Evolutionary conservation across 1,284 basidiomycete genomes (phyloP), one percentile per base, ranked within the genome.

Genomic region (Trichosporon sp.): DNA sequence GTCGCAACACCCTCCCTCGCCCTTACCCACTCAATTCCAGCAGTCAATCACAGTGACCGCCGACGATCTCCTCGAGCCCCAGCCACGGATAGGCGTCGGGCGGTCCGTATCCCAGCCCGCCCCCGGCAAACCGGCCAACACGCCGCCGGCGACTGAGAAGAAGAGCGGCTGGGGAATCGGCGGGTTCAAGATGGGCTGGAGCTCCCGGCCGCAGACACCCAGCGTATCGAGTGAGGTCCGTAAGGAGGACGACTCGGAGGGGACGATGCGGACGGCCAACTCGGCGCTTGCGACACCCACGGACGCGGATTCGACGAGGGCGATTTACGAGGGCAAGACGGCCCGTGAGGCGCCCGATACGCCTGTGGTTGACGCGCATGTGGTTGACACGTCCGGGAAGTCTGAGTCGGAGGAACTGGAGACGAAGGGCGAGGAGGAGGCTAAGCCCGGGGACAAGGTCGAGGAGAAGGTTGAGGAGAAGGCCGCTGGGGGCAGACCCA

Each of bases 91-190:
- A 35, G 31, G 59, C 59, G 26, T 26, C 26, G 26, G 26, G 26
- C 31, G 59, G 1, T 35, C 31, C 16, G 59, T 63, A 16, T 37
- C 31, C 59, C 31, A 35, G 59, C 59, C 59, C 14, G 14, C 19
- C 32, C 31, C 59, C 12, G 31, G 14, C 32, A 59, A 59, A 31
- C 26, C 59, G 32, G 32, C 35, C 37, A 38, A 16, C 16, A 51
- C 65, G 7, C 54, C 21, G 11, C 69, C 54, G 43, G 35, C 35
- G 35, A 19, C 54, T 5, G 32, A 46, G 31, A 74, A 70, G 70
- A 70, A 66, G 35, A 65, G 67, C 43, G 70, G 68, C 6, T 71
- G 70, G 70, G 70, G 68, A 5, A 68, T 72, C 12, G 70, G 71
- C 14, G 21, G 59, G 12, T 70, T 70, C 63, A 54, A 66, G 54